Base-by-base conservation (phyloP, 2,329 filamentous ascomycete species). In the Neoarthrinium moseri region DNA sequence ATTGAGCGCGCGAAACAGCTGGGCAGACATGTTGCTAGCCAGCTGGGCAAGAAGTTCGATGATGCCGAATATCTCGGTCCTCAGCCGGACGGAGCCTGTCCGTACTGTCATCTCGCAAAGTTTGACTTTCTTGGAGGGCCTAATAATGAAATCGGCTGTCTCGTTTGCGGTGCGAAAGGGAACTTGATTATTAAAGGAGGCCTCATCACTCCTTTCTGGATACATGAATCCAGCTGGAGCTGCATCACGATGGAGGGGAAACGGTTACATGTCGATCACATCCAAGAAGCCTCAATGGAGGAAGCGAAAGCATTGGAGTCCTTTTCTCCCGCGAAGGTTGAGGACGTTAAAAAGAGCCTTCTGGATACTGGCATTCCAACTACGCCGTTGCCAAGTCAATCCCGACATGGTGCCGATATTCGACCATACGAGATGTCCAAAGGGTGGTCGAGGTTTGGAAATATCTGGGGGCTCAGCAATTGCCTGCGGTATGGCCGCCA, bases 241-340 rank as follows among this genome's bases (percentile, higher is more conserved):
- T 43, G 40, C 20, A 43, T 43, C 27, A 43, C 40, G 13, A 33
- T 43, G 27, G 40, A 43, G 13, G 40, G 40, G 18, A 43, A 43
- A 20, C 18, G 27, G 13, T 18, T 43, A 11, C 40, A 43, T 1
- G 27, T 17, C 6, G 40, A 43, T 11, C 40, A 43, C 13, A 43
- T 43, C 10, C 40, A 43, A 15, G 40, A 34, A 21, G 40, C 27
- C 10, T 15, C 27, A 3, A 34, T 17, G 18, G 40, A 33, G 15
- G 40, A 43, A 29, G 40, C 40, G 5, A 21, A 34, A 2, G 40
- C 29, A 7, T 21, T 30, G 11, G 15, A 43, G 29, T 15, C 40
- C 0, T 43, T 43, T 21, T 17, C 40, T 1, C 18, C 40, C 2
- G 13, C 27, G 5, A 43, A 43, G 12, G 7, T 24, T n/a, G 40